Base-by-base conservation (phyloP, 768 basidiomycete genomes). In the Rhizopogon salebrosus region DNA sequence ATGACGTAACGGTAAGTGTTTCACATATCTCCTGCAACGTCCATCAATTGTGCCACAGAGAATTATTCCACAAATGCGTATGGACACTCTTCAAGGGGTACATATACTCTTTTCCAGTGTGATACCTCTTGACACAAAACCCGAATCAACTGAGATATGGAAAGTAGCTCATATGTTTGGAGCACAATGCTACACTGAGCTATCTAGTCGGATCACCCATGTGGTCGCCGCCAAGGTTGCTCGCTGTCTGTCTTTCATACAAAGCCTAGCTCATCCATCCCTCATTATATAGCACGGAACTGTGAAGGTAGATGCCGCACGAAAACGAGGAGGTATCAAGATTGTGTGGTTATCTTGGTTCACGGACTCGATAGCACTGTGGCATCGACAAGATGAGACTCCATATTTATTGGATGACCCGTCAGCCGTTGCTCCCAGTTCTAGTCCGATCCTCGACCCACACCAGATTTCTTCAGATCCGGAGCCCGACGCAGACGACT, bases 341-440 rank as follows among this genome's bases (percentile, higher is more conserved):
- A 83, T 98, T 55, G 92, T 98, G 18, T 90, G 89, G 83, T 69
- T 89, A 7, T 75, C 80, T 8, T 99, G 95, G 95, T 88, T 98
- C 62, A 84, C 81, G 29, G 89, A 95, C 65, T 92, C 87, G 10
- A 73, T 95, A 52, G 86, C 89, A n/a, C 73, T 85, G n/a, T 98
- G 95, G 93, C 72, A 72, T 49, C 82, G 82, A 51, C 86, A 89
- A 63, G 84, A 88, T 57, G 95, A 97, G 70, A 75, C 72, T 1
- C 78, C 79, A 2, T 95, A 93, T 71, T 72, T 90, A 38, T 75
- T 89, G 49, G 85, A 88, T 61, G 80, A 80, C 46, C 80, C 80
- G 18, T 69, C 77, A 39, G 67, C 67, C 37, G 63, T 72, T 45
- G 68, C 65, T 31, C 67, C 64, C 13, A 70, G 70, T 56, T 67